A percentile compares a stretch with the other conserved stretches of the same genome.
phyloP scores from a whole-genome alignment of 116 monocot genomes.

The Posidonia oceanica region DNA sequence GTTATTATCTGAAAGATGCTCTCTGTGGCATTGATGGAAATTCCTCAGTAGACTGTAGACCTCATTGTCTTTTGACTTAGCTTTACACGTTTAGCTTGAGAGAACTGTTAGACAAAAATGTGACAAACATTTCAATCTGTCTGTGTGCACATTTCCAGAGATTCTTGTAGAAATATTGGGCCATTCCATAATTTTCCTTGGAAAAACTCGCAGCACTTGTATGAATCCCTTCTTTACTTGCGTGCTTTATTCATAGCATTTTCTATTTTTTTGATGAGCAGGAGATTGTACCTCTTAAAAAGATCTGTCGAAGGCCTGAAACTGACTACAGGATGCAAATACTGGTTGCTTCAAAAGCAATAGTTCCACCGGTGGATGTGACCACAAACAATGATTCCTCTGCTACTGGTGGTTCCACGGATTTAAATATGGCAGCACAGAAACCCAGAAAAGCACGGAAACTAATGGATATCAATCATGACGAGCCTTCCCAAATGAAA shows the following conservation, averaged over 20 bases:
- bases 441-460: constrained; percentile 27
- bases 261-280: constrained; percentile 2
- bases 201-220: not conserved
- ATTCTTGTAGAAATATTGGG: too few relatives aligned
- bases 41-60: not conserved
- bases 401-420: not conserved
- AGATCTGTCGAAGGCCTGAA: constrained; percentile 59
- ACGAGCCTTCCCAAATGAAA: constrained; percentile 18
- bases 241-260: not conserved
- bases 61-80: not conserved
- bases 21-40: not conserved
- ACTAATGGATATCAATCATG: constrained; percentile 32
- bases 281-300: constrained; percentile 65
- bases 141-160: too few relatives aligned
- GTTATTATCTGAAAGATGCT: not conserved
- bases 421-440: constrained; percentile 3
- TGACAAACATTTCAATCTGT: too few relatives aligned
- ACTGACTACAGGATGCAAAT: constrained; percentile 42
- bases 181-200: not conserved
- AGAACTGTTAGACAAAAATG: too few relatives aligned
- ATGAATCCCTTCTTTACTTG: not conserved
- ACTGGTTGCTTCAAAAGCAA: constrained; percentile 19
- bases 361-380: not conserved
- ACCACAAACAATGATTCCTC: not conserved
- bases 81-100: too few relatives aligned